These are phyloP conservation scores for Lodderomyces metapsilosis DNA, from an alignment of 1,139 yeast species.

Conservation along the genomic window DNA sequence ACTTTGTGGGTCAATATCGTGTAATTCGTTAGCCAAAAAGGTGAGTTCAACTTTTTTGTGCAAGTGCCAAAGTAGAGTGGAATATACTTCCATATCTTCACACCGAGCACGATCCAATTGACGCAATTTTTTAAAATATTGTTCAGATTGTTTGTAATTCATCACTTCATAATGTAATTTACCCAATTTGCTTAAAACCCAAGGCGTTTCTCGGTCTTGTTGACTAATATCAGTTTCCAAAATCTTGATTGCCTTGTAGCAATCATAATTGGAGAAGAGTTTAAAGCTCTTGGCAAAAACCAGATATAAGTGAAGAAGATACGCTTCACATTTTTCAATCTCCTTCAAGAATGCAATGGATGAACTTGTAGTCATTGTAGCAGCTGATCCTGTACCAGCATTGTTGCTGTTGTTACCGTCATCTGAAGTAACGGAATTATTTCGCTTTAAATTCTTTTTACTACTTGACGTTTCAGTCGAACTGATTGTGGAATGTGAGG, in stretches of 20 bases:
- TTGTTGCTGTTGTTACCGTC: neutral
- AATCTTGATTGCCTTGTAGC: constrained; percentile 74
- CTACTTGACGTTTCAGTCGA: constrained; percentile 12
- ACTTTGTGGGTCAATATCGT: constrained; percentile 60
- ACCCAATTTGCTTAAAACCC: constrained; percentile 82
- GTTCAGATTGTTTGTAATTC: constrained; percentile 74
- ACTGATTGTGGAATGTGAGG: constrained; percentile 2
- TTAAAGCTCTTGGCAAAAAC: constrained; percentile 65
- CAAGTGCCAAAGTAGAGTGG: constrained; percentile 91
- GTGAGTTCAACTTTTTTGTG: constrained; percentile 81
- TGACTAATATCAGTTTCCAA: constrained; percentile 59
- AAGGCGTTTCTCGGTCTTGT: constrained; percentile 70
- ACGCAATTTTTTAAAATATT: constrained; percentile 62
- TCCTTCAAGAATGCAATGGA: constrained; percentile 24
- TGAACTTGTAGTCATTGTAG: constrained; percentile 9
- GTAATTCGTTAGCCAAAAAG: constrained; percentile 75
- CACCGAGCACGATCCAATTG: constrained; percentile 74
- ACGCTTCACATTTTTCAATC: constrained; percentile 41
- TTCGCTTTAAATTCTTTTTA: constrained; percentile 25
- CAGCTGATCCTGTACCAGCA: constrained; percentile 5
- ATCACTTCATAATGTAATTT: constrained; percentile 84
- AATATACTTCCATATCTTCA: constrained; percentile 87
- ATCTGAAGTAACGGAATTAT: constrained; percentile 22
- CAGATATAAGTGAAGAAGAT: constrained; percentile 52
- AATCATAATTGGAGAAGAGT: constrained; percentile 68